phyloP scores from a whole-genome alignment of 2,329 filamentous ascomycete genomes.

The Penicillium janthinellum region DNA sequence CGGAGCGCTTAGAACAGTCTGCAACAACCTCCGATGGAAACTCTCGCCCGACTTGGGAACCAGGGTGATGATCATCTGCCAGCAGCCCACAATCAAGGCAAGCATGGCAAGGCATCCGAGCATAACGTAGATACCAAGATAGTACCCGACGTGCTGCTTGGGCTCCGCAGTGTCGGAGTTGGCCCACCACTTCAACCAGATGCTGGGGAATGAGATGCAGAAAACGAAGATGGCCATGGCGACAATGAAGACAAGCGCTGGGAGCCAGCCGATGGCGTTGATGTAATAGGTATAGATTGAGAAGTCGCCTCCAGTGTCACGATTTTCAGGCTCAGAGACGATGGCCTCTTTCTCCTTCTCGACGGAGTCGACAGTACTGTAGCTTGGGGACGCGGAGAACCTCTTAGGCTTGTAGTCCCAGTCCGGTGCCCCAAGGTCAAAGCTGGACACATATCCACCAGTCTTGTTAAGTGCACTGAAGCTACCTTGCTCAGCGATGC shows the following conservation, averaged over 20 bases:
- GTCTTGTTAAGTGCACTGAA: conserved; percentile 40
- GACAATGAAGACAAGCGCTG: conserved; percentile 39
- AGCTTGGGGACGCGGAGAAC: conserved; percentile 23
- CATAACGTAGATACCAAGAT: conserved; percentile 45
- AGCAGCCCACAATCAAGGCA: conserved; percentile 40
- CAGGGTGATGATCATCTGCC: conserved; percentile 57
- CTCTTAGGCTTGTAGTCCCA: conserved; percentile 32
- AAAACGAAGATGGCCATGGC: conserved; percentile 43
- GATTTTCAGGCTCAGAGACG: conserved; percentile 30
- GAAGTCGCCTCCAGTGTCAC: conserved; percentile 43
- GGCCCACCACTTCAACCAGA: conserved; percentile 49
- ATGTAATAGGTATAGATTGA: conserved; percentile 47
- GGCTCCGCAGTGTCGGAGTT: conserved; percentile 39
- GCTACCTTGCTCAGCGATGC: conserved; percentile 45
- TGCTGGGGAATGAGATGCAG: conserved; percentile 45
- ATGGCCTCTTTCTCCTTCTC: conserved; percentile 26
- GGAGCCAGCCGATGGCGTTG: conserved; percentile 40
- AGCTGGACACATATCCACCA: conserved; percentile 46
- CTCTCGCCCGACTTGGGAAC: conserved; percentile 54
- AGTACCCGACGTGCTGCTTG: conserved; percentile 39
- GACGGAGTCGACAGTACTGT: conserved; percentile 19
- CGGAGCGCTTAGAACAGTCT: conserved; percentile 50
- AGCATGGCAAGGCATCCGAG: conserved; percentile 42
- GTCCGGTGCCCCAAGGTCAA: conserved; percentile 37
- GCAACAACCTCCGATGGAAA: conserved; percentile 53